A percentile compares a stretch with the other conserved stretches of the same genome.
Conservation (phyloP, 1,284 basidiomycete genomes). For the Puccinia novopanici region DNA sequence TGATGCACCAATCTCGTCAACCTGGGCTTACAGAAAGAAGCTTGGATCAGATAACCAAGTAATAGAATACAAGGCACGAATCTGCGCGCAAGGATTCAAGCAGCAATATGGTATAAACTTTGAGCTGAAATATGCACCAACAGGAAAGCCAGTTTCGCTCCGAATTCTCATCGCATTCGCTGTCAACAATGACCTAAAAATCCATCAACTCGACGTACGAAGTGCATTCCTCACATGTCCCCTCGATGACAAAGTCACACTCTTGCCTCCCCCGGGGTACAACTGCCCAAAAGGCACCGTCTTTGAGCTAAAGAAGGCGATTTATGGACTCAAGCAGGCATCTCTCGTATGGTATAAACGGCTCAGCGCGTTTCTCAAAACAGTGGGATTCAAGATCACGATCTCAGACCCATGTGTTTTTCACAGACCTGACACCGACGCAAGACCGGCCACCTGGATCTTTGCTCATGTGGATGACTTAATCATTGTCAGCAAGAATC, state of each 20-base stretch:
- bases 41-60: slow-evolving; percentile 17
- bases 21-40: too few species aligned
- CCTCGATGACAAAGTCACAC: too few species aligned
- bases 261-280: too few species aligned
- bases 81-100: slow-evolving; percentile 18
- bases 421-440: background rate
- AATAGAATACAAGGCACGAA: slow-evolving; percentile 3
- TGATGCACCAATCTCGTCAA: too few species aligned
- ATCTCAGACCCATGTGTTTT: slow-evolving; percentile 4
- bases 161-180: background rate
- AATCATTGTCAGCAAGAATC: background rate
- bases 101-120: background rate
- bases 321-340: slow-evolving; percentile 13
- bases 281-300: background rate
- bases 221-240: too few species aligned
- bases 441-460: background rate
- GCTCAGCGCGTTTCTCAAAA: background rate
- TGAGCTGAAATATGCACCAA: slow-evolving; percentile 7
- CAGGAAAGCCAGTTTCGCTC: background rate
- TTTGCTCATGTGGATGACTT: background rate
- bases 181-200: background rate
- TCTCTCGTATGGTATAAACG: background rate
- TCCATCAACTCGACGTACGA: slow-evolving; percentile 1
- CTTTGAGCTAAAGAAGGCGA: slow-evolving; percentile 2
- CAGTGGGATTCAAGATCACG: background rate